Evolutionary conservation across 108 stramenopile species (phyloP).

Genomic region (Nitzschia putrida): DNA sequence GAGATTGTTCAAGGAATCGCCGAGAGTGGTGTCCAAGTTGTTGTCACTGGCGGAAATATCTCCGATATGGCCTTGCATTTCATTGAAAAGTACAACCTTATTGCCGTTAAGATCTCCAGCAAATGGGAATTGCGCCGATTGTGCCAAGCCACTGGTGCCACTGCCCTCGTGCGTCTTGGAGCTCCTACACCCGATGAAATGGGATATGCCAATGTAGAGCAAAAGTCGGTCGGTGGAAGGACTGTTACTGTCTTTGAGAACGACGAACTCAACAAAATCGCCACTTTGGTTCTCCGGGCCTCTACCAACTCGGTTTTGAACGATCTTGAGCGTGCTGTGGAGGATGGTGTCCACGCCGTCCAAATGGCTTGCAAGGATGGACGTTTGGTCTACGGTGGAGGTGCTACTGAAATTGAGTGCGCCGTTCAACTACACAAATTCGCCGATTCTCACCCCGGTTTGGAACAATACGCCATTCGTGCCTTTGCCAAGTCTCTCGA

Average conservation of each 20-base stretch:
- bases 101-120: conserved; percentile 88
- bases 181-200: conserved; percentile 96
- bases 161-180: conserved; percentile 94
- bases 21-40: conserved; percentile 87
- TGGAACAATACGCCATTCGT: conserved; percentile 98
- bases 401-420: conserved; percentile 94
- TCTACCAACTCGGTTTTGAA: conserved; percentile 89
- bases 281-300: conserved; percentile 94
- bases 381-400: conserved; percentile 91
- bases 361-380: conserved; percentile 88
- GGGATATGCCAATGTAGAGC: conserved; percentile 78
- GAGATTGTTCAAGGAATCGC: conserved; percentile 95
- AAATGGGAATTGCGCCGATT: conserved; percentile 98
- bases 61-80: conserved; percentile 97
- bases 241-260: conserved; percentile 91
- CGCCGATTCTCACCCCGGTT: conserved; percentile 89
- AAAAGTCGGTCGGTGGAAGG: conserved; percentile 89
- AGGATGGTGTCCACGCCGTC: conserved; percentile 93
- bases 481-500: conserved; percentile 97
- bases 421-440: conserved; percentile 72
- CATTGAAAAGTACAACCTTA: conserved; percentile 90
- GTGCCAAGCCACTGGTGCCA: conserved; percentile 92
- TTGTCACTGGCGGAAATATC: conserved; percentile 91
- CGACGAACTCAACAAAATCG: conserved; percentile 70
- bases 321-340: conserved; percentile 96